phyloP scores from a whole-genome alignment of 139 green algal species.

The Zygnema cylindricum region DNA sequence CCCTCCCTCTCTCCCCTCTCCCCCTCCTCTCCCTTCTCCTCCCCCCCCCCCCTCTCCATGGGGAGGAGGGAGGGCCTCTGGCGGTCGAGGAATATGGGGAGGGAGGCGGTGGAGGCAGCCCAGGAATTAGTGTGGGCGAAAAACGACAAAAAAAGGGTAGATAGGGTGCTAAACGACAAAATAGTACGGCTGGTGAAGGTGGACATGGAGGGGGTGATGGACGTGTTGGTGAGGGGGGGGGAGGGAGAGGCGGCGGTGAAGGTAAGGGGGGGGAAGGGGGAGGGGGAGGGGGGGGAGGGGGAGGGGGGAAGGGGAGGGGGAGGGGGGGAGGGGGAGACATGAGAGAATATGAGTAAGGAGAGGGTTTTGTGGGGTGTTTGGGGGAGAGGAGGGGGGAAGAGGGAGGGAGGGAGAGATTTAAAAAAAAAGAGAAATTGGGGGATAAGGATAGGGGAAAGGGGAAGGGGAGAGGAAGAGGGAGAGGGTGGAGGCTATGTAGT shows the following conservation, averaged over 20 bases:
- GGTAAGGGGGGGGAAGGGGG: neutral
- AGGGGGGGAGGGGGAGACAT: too few species aligned
- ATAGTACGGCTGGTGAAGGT: neutral
- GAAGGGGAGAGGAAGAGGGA: conserved; percentile 3
- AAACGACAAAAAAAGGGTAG: neutral
- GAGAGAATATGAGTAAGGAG: too few species aligned
- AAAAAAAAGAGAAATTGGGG: too few species aligned
- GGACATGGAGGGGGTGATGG: conserved; percentile 14
- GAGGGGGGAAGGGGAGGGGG: too few species aligned
- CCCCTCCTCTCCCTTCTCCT: too few species aligned
- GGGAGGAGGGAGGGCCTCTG: neutral
- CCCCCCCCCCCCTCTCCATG: too few species aligned
- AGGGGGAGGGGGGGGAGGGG: neutral
- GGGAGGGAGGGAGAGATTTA: too few species aligned
- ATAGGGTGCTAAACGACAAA: neutral
- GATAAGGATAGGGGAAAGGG: neutral
- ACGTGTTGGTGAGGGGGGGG: neutral
- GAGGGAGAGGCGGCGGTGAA: neutral
- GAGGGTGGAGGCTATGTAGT: neutral
- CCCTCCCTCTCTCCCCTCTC: too few species aligned
- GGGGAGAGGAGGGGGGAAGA: too few species aligned
- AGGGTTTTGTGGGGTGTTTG: too few species aligned
- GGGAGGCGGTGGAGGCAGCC: conserved; percentile 6
- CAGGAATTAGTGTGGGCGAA: conserved; percentile 12
- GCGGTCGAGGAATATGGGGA: conserved; percentile 16